phyloP scores from a whole-genome alignment of 371 early-diverging fungal species.

The Haplosporangium sp. region DNA sequence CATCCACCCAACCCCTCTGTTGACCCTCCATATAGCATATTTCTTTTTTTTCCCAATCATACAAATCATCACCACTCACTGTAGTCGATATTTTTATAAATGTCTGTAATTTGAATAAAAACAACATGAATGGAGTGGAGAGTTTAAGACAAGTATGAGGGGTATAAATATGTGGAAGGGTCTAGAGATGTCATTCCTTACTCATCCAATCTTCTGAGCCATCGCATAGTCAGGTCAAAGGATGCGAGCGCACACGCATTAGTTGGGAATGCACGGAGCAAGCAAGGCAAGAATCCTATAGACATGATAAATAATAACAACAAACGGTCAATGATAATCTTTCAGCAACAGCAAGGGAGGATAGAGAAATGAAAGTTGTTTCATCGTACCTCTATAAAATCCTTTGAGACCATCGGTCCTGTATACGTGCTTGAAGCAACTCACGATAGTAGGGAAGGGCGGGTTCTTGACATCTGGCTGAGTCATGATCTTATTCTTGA shows the following conservation, averaged over 20 bases:
- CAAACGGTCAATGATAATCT: too few species aligned
- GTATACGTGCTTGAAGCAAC: conserved; percentile 66
- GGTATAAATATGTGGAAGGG: too few species aligned
- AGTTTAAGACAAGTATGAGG: too few species aligned
- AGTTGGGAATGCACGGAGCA: conserved; percentile 91
- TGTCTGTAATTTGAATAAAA: too few species aligned
- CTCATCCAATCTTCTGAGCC: conserved; percentile 39
- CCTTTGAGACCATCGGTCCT: conserved; percentile 56
- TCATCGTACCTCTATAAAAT: conserved; percentile 28
- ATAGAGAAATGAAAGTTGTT: background rate
- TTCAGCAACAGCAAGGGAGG: conserved; percentile 21
- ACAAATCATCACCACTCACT: too few species aligned
- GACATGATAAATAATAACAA: background rate
- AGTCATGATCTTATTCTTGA: conserved; percentile 94
- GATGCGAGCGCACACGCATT: conserved; percentile 89
- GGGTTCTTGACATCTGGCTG: conserved; percentile 80
- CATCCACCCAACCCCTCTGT: too few species aligned
- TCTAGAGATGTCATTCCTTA: conserved; percentile 13
- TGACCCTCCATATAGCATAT: too few species aligned
- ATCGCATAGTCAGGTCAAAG: conserved; percentile 76
- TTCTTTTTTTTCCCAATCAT: too few species aligned
- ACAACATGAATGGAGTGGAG: too few species aligned
- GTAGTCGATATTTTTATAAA: too few species aligned
- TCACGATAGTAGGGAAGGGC: conserved; percentile 67
- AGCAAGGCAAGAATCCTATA: conserved; percentile 86